Conservation (phyloP, 495 filamentous ascomycete species). For the Aspergillus biplanus region DNA sequence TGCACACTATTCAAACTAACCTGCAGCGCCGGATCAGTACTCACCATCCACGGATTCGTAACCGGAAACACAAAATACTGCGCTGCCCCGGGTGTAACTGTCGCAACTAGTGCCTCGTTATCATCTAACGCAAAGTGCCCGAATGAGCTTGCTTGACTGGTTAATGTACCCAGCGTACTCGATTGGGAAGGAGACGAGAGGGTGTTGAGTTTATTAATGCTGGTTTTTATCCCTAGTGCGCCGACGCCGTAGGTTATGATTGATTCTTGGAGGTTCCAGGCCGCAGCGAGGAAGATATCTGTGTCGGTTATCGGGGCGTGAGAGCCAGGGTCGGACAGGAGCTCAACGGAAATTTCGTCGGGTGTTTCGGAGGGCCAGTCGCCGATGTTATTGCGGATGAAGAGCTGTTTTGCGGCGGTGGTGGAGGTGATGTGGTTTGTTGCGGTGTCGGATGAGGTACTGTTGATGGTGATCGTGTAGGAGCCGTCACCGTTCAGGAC, state of each 20-base stretch:
- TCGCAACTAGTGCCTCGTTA: slow-evolving; percentile 21
- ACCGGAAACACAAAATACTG: slow-evolving; percentile 24
- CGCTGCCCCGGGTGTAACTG: slow-evolving; percentile 18
- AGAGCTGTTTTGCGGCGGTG: slow-evolving; percentile 9
- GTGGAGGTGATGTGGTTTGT: slow-evolving; percentile 25
- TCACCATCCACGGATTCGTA: slow-evolving; percentile 22
- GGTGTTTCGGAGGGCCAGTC: slow-evolving; percentile 19
- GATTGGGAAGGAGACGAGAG: slow-evolving; percentile 20
- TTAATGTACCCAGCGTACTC: slow-evolving; percentile 23
- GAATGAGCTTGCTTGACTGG: slow-evolving; percentile 24
- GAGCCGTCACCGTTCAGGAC: slow-evolving; percentile 20
- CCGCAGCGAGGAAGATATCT: slow-evolving; percentile 7
- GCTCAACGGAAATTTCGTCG: slow-evolving; percentile 19
- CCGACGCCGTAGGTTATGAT: slow-evolving; percentile 23
- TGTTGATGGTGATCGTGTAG: slow-evolving; percentile 26
- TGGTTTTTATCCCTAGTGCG: slow-evolving; percentile 21
- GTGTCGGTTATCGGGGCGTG: slow-evolving; percentile 6
- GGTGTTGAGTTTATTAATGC: slow-evolving; percentile 18
- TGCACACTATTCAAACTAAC: slow-evolving; percentile 5
- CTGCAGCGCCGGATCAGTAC: slow-evolving; percentile 6
- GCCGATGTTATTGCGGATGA: slow-evolving; percentile 25
- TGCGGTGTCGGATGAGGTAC: slow-evolving; percentile 13
- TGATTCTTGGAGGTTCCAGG: slow-evolving; percentile 20
- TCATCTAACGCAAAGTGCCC: slow-evolving; percentile 19
- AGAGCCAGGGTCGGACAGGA: slow-evolving; percentile 1